phyloP scores from a whole-genome alignment of 2,329 filamentous ascomycete genomes.

The Penicillium sp. region DNA sequence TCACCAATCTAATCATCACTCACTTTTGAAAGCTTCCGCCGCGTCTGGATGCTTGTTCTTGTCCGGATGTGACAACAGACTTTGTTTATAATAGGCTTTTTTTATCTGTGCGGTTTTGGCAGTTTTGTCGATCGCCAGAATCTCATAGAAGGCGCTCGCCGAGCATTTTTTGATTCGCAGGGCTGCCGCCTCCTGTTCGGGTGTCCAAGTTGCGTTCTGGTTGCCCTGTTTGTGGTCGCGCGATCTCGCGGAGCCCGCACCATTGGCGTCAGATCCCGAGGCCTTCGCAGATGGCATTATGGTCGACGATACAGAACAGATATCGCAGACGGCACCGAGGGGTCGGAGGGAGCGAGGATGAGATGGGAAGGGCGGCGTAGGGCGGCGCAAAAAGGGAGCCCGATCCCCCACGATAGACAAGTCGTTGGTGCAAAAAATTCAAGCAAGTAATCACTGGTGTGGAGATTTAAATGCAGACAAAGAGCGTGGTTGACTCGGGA shows the following conservation, averaged over 20 bases:
- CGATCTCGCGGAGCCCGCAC: slow-evolving; percentile 36
- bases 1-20: slow-evolving; percentile 27
- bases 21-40: slow-evolving; percentile 94
- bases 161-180: slow-evolving; percentile 81
- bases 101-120: slow-evolving; percentile 82
- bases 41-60: slow-evolving; percentile 96
- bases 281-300: slow-evolving; percentile 46
- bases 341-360: slow-evolving; percentile 1
- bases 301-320: not conserved
- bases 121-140: slow-evolving; percentile 70
- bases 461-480: slow-evolving; percentile 4
- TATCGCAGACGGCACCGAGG: not conserved
- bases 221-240: slow-evolving; percentile 52
- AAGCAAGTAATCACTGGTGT: not conserved
- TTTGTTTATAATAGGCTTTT: slow-evolving; percentile 94
- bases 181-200: slow-evolving; percentile 88
- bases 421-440: not conserved
- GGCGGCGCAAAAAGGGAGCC: slow-evolving; percentile 13
- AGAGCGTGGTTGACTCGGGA: slow-evolving; percentile 10
- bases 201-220: slow-evolving; percentile 66
- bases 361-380: slow-evolving; percentile 14
- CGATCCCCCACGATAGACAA: slow-evolving; percentile 8
- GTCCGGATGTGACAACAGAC: slow-evolving; percentile 92
- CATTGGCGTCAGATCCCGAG: slow-evolving; percentile 47
- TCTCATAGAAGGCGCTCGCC: slow-evolving; percentile 92